These are phyloP conservation scores for Cercospora nicotianae DNA, from an alignment of 2,329 filamentous ascomycete genomes.

Conservation along the genomic window DNA sequence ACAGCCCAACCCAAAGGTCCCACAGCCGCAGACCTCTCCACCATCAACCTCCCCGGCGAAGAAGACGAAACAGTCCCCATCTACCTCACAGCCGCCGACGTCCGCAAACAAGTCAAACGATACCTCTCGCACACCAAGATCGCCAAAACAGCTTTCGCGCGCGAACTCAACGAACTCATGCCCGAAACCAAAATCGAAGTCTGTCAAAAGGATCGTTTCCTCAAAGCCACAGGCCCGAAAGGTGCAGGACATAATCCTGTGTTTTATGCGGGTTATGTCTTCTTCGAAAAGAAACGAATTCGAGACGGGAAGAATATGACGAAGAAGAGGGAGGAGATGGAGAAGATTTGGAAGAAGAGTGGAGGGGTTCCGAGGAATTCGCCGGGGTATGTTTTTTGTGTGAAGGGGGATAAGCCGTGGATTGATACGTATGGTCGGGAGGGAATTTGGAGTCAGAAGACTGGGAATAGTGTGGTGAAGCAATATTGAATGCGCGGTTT, in stretches of 20 bases:
- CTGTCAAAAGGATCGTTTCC: slow-evolving; percentile 48
- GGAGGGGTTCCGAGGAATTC: slow-evolving; percentile 6
- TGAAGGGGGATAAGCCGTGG: neutral
- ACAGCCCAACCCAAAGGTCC: slow-evolving; percentile 3
- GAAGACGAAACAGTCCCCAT: slow-evolving; percentile 49
- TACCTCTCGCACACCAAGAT: slow-evolving; percentile 44
- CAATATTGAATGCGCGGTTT: neutral
- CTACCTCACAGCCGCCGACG: slow-evolving; percentile 58
- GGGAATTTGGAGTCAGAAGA: neutral
- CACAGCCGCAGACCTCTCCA: slow-evolving; percentile 36
- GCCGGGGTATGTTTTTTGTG: neutral
- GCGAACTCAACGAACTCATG: slow-evolving; percentile 41
- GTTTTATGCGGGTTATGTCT: slow-evolving; percentile 59
- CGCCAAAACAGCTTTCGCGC: slow-evolving; percentile 39
- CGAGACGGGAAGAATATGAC: slow-evolving; percentile 53
- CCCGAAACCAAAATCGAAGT: slow-evolving; percentile 38
- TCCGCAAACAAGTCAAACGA: slow-evolving; percentile 57
- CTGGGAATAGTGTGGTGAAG: neutral
- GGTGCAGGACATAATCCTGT: slow-evolving; percentile 49
- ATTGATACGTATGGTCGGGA: slow-evolving; percentile 5
- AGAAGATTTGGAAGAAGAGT: slow-evolving; percentile 1
- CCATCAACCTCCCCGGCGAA: slow-evolving; percentile 51
- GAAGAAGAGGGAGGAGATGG: slow-evolving; percentile 13
- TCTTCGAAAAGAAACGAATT: slow-evolving; percentile 60
- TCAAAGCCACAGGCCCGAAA: slow-evolving; percentile 50